Evolutionary conservation across 371 early-diverging fungal genomes (phyloP), one percentile per base, ranked within the genome.

Genomic region (Actinomucor elegans): DNA sequence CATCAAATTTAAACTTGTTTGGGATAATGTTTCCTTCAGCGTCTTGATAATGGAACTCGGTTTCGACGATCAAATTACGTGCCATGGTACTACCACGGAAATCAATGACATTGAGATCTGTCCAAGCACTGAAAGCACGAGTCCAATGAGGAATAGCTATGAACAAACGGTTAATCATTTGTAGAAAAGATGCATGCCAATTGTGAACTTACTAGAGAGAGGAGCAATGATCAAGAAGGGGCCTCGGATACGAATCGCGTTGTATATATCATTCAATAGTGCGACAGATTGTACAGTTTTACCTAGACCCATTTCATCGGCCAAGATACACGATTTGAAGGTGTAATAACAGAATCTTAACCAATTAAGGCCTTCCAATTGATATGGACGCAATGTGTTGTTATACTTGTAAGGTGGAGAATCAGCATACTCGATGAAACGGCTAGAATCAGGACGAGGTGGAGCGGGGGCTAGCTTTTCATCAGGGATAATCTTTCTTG

Each of bases 231-330:
- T 80, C n/a, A 89, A 47, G 58, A 87, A 89, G 0, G 91, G 91
- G 12, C 88, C 87, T 9, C 73, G 73, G 26, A 85, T 74, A 38
- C 75, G 73, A 48, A 79, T 70, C 15, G 73, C 70, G n/a, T 79
- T 73, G 59, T 86, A 88, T 18, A 87, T 76, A 64, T 75, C 88
- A 44, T 80, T 80, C 58, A 86, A 71, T 48, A 92, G 83, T 1
- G 88, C 77, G 17, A 90, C 89, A 2, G 86, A 85, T 66, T 92
- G 92, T 0, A 92, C 88, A 2, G 92, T 94, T 62, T 94, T 94
- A 37, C 93, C 93, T 21, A 92, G 66, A 35, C 85, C 85, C 85
- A 94, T 94, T 73, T 94, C 92, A 64, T 94, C 94, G 7, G 94
- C 94, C 68, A 93, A 76, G 36, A 93, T 93, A 57, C 83, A 85